Conservation (phyloP, 2,329 filamentous ascomycete genomes). For the Aspergillus phoenicis region DNA sequence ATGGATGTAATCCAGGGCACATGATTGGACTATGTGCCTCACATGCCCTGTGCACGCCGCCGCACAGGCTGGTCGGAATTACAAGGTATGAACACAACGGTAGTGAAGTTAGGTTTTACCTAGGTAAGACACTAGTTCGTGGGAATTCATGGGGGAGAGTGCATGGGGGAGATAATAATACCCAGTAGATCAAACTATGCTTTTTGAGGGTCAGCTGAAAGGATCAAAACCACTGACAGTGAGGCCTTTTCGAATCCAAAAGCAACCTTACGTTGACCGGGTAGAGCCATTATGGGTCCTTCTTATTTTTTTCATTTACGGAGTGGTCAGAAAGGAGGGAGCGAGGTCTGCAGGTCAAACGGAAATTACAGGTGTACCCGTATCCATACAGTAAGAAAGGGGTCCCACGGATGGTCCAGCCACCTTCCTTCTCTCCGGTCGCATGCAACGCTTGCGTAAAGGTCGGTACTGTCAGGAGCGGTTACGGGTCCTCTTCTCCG, state of each 20-base stretch:
- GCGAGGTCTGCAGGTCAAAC: constrained; percentile 10
- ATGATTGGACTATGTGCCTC: constrained; percentile 26
- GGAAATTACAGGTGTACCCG: constrained; percentile 7
- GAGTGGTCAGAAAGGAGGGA: background rate
- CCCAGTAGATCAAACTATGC: background rate
- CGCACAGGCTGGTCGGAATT: constrained; percentile 9
- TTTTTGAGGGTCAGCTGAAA: constrained; percentile 3
- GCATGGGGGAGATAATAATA: constrained; percentile 1
- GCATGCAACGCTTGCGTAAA: constrained; percentile 32
- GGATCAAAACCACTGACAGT: constrained; percentile 16
- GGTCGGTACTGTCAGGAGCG: constrained; percentile 38
- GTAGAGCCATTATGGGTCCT: constrained; percentile 15
- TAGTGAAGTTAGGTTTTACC: background rate
- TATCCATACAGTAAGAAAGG: constrained; percentile 11
- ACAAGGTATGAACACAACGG: background rate
- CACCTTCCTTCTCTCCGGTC: constrained; percentile 36
- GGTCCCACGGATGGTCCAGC: constrained; percentile 17
- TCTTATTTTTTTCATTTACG: background rate
- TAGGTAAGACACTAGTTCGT: constrained; percentile 1
- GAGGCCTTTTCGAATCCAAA: constrained; percentile 19
- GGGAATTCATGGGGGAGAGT: background rate
- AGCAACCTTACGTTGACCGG: constrained; percentile 6
- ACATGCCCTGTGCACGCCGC: constrained; percentile 22
- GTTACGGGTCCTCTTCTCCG: constrained; percentile 44
- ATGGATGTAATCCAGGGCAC: constrained; percentile 23